These are phyloP conservation scores for Penicillium cinerascens DNA, from an alignment of 495 filamentous ascomycete species.

Conservation along the genomic window DNA sequence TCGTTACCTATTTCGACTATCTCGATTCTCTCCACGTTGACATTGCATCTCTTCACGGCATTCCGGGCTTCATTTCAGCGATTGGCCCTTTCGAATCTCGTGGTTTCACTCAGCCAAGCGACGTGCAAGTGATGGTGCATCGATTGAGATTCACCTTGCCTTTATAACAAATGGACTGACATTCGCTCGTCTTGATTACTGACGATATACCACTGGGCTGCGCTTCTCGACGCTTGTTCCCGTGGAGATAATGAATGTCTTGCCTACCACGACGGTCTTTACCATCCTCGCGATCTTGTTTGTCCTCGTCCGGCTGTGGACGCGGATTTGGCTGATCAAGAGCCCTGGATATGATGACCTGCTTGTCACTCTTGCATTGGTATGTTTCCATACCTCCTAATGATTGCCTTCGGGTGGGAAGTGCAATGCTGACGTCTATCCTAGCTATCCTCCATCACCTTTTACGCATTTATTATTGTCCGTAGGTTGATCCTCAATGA, in stretches of 20 bases:
- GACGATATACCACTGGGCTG: not conserved
- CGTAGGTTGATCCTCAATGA: conserved; percentile 16
- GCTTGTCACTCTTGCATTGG: conserved; percentile 27
- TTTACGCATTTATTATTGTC: conserved; percentile 26
- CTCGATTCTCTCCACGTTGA: not conserved
- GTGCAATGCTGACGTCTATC: not conserved
- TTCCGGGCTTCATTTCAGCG: not conserved
- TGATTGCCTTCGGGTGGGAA: not conserved
- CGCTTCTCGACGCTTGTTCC: not conserved
- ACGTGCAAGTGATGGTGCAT: not conserved
- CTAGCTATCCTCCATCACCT: conserved; percentile 19
- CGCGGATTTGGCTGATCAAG: conserved; percentile 29
- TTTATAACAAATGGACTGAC: not conserved
- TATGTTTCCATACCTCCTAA: too few species aligned
- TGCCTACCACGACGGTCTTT: conserved; percentile 22
- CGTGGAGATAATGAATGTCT: conserved; percentile 10
- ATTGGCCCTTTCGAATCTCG: not conserved
- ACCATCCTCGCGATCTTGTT: conserved; percentile 22
- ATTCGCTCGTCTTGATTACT: not conserved
- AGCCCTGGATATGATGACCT: conserved; percentile 37
- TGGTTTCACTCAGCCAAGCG: not conserved
- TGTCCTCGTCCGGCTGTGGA: conserved; percentile 32
- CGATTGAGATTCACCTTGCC: not conserved
- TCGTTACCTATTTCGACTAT: too few species aligned
- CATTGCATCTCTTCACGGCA: not conserved